Evolutionary conservation across 2,329 filamentous ascomycete genomes (phyloP).

Genomic region (Neonectria punicea): DNA sequence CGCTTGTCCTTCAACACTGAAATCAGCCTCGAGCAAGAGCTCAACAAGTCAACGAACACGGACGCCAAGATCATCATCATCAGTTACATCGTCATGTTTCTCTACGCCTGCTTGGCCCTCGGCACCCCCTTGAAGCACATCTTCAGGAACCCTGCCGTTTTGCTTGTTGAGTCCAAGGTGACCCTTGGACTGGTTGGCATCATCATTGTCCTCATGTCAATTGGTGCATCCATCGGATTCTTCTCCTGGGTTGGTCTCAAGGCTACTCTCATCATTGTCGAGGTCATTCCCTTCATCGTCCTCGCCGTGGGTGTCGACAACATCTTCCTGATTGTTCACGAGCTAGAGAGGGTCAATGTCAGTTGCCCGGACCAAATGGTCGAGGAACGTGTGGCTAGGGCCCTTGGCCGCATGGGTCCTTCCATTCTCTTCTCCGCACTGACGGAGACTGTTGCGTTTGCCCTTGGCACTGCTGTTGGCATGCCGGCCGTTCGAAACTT

Average conservation of each 20-base stretch:
- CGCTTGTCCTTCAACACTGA: conserved; percentile 95
- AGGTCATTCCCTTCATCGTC: conserved; percentile 98
- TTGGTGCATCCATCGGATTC: conserved; percentile 91
- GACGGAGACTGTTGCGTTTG: conserved; percentile 93
- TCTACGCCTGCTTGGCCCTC: conserved; percentile 93
- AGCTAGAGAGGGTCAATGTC: conserved; percentile 94
- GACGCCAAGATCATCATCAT: conserved; percentile 96
- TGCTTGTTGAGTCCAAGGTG: conserved; percentile 96
- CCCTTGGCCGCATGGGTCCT: conserved; percentile 95
- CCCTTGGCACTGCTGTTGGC: conserved; percentile 90
- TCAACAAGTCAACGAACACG: conserved; percentile 98
- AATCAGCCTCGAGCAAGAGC: conserved; percentile 91
- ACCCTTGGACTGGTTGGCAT: conserved; percentile 95
- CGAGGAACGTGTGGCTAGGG: conserved; percentile 84
- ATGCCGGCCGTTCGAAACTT: conserved; percentile 99
- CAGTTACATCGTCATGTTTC: conserved; percentile 98
- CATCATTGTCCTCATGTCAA: conserved; percentile 95
- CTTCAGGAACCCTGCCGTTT: conserved; percentile 82
- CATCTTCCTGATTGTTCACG: conserved; percentile 98
- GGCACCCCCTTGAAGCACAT: conserved; percentile 86
- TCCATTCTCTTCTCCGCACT: conserved; percentile 96
- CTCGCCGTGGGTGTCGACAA: conserved; percentile 98
- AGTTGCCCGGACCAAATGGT: conserved; percentile 91
- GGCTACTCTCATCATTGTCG: conserved; percentile 96
- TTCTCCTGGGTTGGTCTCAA: conserved; percentile 94